Base-by-base conservation (phyloP, 805 yeast genomes). In the Zygosaccharomyces bisporus region DNA sequence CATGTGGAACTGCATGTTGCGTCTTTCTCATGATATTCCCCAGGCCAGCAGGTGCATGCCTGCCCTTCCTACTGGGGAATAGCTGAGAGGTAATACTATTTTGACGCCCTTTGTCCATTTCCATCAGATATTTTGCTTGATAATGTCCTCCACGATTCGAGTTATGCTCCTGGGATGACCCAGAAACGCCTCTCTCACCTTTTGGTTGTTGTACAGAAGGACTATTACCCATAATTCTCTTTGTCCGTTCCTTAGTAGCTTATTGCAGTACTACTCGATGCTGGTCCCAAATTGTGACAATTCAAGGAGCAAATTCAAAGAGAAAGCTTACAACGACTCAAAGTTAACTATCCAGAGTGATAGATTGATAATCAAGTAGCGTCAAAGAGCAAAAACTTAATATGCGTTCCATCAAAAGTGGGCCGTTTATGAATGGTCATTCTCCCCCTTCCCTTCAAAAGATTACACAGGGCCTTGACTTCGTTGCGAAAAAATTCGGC, bases 11-110 rank as follows among this genome's bases (percentile, higher is more conserved):
- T 3, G 18, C 34, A 12, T 14, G 7, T 6, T 33, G 31, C 17
- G 34, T 34, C 16, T 31, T 42, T 9, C 39, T 27, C 37, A 21
- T 43, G 16, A 33, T 30, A 10, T 24, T 32, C 12, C 32, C 16
- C n/a, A 44, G 25, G 18, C 41, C 36, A 14, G 49, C 23, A 10
- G 40, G 41, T 4, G 45, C 38, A 41, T 52, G 50, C 27, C 55
- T 45, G 8, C 51, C 45, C 32, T 47, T 39, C 42, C 53, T 44
- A 18, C 50, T 50, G 23, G 55, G 54, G 29, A 55, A 55, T 13
- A 55, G 47, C 35, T 55, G 55, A 9, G 58, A 55, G 3, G 58
- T 53, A 13, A 49, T 49, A 38, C 52, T 46, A 41, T 52, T 43
- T 14, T 47, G 51, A 17, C 51, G 44, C n/a, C 48, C 43, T n/a